Evolutionary conservation across 202 grass and related monocot genomes (phyloP), one percentile per base, ranked within the genome.

Genomic region (Setaria italica): DNA sequence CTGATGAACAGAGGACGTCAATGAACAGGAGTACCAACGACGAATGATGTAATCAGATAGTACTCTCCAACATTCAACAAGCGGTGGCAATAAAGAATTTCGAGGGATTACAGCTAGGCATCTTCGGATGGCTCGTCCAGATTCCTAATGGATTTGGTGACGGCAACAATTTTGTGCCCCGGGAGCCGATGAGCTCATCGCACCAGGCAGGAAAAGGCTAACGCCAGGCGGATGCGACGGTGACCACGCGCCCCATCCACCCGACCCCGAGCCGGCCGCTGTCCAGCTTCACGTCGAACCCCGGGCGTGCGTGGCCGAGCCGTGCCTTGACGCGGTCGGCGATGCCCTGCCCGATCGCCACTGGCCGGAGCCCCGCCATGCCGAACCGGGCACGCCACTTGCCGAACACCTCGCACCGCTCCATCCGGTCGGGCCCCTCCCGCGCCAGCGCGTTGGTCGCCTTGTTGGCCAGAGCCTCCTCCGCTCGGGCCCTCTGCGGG

Each of bases 341-440:
- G 39, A 94, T 53, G 79, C 80, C 74, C 33, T 85, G 25, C 2
- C 62, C 79, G 29, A 95, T 74, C 17, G 84, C 71, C 60, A 92
- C 67, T 0, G 85, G 84, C 1, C 77, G 63, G 79, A 98, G 85
- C 47, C 96, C 96, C 4, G 96, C 96, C 96, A 98, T 98, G 53
- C 90, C 85, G 89, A 98, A 90, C 53, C 96, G 81, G 20, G 95
- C 86, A 41, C 93, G 93, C 93, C 96, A 98, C 57, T 98, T 98
- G 65, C 96, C 93, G 81, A 85, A 92, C 14, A 98, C 86, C 88
- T 95, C 96, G 88, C 93, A 98, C 12, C 96, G 86, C 82, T 95
- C 93, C 43, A 98, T 58, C 79, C 93, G 83, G 66, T 94, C 91
- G 4, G 86, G 37, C 0, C 95, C 93, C 35, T 98, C 96, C 49